phyloP scores from a whole-genome alignment of 2,329 filamentous ascomycete species.

The Pyricularia pennisetigena region DNA sequence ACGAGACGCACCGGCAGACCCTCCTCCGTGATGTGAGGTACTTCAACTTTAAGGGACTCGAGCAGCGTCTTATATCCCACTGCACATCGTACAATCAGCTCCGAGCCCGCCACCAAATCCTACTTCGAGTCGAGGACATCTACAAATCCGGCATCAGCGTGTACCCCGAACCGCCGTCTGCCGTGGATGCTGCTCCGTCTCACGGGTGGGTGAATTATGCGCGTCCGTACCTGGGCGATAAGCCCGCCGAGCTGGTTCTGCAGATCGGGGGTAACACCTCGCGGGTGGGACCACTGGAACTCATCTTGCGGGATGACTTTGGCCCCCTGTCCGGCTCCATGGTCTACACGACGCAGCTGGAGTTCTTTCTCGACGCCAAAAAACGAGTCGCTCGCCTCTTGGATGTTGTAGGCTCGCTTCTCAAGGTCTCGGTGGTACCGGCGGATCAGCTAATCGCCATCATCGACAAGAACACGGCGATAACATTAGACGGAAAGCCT shows the following conservation, averaged over 20 bases:
- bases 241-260: constrained; percentile 62
- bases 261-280: constrained; percentile 66
- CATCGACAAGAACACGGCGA: constrained; percentile 50
- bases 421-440: constrained; percentile 54
- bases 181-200: constrained; percentile 13
- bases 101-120: constrained; percentile 62
- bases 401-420: constrained; percentile 71
- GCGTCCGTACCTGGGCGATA: constrained; percentile 75
- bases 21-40: constrained; percentile 82
- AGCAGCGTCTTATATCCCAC: constrained; percentile 77
- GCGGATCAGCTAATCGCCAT: neutral
- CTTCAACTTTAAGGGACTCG: constrained; percentile 84
- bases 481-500: constrained; percentile 48
- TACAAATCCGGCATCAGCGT: constrained; percentile 75
- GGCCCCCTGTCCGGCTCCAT: constrained; percentile 12
- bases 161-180: constrained; percentile 30
- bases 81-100: constrained; percentile 65
- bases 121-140: constrained; percentile 75
- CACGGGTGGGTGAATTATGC: constrained; percentile 62
- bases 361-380: constrained; percentile 65
- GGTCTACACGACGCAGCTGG: constrained; percentile 40
- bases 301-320: constrained; percentile 12
- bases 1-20: constrained; percentile 65
- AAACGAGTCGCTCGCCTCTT: constrained; percentile 63
- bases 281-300: constrained; percentile 36